These are phyloP conservation scores for Calonectria naviculata DNA, from an alignment of 2,329 filamentous ascomycete species.

Conservation along the genomic window DNA sequence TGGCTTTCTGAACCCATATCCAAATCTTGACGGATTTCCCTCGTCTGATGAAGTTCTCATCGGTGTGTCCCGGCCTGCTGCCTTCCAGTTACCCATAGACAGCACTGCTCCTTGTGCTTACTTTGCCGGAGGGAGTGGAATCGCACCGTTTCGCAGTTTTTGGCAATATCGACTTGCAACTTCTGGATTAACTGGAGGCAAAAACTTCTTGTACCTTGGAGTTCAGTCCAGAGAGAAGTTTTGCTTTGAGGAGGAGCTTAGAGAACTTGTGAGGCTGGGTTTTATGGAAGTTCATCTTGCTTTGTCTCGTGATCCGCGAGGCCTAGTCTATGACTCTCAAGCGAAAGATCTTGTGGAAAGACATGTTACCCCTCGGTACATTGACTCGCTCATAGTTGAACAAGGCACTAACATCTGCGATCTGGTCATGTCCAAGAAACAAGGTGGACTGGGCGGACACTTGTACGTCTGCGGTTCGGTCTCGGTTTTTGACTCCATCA, in stretches of 20 bases:
- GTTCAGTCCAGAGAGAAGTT: constrained; percentile 63
- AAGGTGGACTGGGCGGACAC: constrained; percentile 59
- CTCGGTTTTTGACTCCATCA: constrained; percentile 59
- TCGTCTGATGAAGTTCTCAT: constrained; percentile 60
- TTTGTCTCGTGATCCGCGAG: constrained; percentile 61
- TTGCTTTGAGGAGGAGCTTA: constrained; percentile 35
- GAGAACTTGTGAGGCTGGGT: constrained; percentile 51
- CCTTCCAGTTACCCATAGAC: constrained; percentile 63
- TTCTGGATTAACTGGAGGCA: constrained; percentile 51
- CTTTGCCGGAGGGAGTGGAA: constrained; percentile 65
- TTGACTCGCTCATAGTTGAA: constrained; percentile 62
- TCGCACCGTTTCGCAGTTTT: constrained; percentile 65
- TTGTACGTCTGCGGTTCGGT: constrained; percentile 45
- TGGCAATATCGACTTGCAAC: constrained; percentile 57
- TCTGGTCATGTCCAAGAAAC: constrained; percentile 66
- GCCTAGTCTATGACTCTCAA: constrained; percentile 56
- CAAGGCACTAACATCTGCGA: constrained; percentile 63
- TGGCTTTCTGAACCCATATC: constrained; percentile 62
- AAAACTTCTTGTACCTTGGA: constrained; percentile 62
- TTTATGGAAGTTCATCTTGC: constrained; percentile 64
- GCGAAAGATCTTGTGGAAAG: constrained; percentile 59
- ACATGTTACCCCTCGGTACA: constrained; percentile 61
- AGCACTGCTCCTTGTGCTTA: constrained; percentile 61
- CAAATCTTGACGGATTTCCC: constrained; percentile 46
- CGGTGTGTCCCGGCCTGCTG: constrained; percentile 62